Percentiles rank a stretch among this genome's conserved stretches.
Evolutionary conservation across 2,329 filamentous ascomycete species (phyloP).

Genomic region (Aspergillus flavus): DNA sequence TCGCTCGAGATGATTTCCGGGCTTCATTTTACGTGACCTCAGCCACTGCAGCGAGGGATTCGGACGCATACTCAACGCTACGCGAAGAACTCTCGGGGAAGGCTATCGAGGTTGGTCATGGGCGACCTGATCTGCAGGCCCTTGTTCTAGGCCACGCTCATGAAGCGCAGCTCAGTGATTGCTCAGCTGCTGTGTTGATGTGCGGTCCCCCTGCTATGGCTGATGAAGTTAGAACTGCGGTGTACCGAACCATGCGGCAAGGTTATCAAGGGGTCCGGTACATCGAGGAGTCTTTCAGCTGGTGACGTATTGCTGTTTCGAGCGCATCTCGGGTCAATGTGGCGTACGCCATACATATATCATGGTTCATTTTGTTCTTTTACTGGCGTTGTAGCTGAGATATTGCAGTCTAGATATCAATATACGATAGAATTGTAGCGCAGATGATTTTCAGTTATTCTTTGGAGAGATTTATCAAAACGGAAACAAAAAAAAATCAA

Average conservation of each 20-base stretch:
- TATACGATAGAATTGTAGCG: neutral
- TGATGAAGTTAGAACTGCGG: conserved; percentile 46
- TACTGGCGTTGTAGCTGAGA: neutral
- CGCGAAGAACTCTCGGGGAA: neutral
- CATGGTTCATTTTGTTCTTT: neutral
- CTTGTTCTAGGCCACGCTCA: conserved; percentile 37
- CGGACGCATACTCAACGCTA: neutral
- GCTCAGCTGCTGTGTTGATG: conserved; percentile 42
- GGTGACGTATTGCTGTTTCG: conserved; percentile 20
- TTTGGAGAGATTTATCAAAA: neutral
- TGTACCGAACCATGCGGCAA: conserved; percentile 38
- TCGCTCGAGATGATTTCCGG: conserved; percentile 34
- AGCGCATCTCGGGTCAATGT: neutral
- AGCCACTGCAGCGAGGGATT: neutral
- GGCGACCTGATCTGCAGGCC: conserved; percentile 43
- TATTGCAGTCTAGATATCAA: neutral
- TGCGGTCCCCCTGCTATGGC: conserved; percentile 52
- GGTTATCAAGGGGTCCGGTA: conserved; percentile 43
- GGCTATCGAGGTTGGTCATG: conserved; percentile 14
- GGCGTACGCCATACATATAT: neutral
- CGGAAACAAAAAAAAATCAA: neutral
- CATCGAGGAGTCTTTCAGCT: conserved; percentile 51
- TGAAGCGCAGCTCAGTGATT: conserved; percentile 29
- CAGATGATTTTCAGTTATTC: neutral
- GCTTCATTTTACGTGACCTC: conserved; percentile 35